Evolutionary conservation across 352 stramenopile species (phyloP).

Genomic region (Phytophthora ramorum): DNA sequence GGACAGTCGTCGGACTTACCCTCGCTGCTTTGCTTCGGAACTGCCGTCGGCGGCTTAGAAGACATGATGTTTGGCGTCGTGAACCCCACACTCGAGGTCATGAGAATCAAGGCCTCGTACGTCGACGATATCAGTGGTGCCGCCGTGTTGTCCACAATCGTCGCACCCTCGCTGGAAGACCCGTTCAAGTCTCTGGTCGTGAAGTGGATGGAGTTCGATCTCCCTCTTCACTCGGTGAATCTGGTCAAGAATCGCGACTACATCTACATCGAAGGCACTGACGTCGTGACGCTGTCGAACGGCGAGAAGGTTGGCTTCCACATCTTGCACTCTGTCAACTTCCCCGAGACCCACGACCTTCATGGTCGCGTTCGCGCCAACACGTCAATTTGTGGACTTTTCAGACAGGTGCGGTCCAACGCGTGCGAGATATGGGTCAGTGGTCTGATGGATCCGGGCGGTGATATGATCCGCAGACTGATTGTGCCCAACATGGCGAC

Average conservation of each 20-base stretch:
- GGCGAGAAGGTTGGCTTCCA: conserved; percentile 50
- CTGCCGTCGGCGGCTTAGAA: conserved; percentile 46
- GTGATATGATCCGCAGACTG: conserved; percentile 46
- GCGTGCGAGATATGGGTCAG: conserved; percentile 47
- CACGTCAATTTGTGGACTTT: conserved; percentile 50
- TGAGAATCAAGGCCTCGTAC: conserved; percentile 62
- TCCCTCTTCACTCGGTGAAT: conserved; percentile 31
- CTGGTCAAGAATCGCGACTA: conserved; percentile 56
- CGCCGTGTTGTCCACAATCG: conserved; percentile 47
- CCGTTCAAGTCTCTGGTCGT: conserved; percentile 63
- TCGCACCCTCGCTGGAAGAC: conserved; percentile 43
- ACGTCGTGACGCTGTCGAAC: conserved; percentile 37
- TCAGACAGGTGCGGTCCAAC: conserved; percentile 36
- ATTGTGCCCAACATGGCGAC: conserved; percentile 41
- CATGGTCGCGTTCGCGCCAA: conserved; percentile 43
- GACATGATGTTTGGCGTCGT: conserved; percentile 66
- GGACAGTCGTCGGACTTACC: conserved; percentile 29
- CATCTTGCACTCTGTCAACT: conserved; percentile 50
- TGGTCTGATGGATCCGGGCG: conserved; percentile 40
- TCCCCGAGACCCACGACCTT: conserved; percentile 44
- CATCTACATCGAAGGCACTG: conserved; percentile 55
- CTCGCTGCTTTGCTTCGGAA: conserved; percentile 42
- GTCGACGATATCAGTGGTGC: conserved; percentile 54
- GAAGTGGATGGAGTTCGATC: conserved; percentile 59
- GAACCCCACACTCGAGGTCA: conserved; percentile 50